A percentile compares a stretch with the other conserved stretches of the same genome.
Conservation (phyloP, 192 early-diverging fungal species). For the Chytriomyces hyalinus region DNA sequence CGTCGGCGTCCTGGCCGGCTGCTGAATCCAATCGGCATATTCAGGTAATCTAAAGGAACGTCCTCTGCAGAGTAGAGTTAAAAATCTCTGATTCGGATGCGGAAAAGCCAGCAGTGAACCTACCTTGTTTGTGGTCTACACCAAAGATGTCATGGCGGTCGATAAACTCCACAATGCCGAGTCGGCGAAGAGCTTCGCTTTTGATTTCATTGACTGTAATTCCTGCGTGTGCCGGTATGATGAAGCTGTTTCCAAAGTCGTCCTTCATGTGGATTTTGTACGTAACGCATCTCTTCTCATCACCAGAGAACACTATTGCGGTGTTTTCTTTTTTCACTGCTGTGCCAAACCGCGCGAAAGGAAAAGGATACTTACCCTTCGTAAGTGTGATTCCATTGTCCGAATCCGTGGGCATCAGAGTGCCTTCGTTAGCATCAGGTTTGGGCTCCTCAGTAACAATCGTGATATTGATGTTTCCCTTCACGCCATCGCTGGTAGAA, state of each 20-base stretch:
- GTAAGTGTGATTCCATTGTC: not conserved
- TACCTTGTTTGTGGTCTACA: not conserved
- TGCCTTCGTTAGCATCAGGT: not conserved
- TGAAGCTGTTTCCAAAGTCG: not conserved
- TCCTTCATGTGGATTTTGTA: conserved; percentile 6
- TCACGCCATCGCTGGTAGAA: not conserved
- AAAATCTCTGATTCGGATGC: not conserved
- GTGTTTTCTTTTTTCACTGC: not conserved
- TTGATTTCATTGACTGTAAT: conserved; percentile 25
- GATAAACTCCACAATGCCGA: conserved; percentile 17
- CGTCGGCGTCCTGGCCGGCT: not conserved
- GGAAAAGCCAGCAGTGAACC: not conserved
- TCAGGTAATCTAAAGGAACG: conserved; percentile 10
- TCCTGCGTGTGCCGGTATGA: conserved; percentile 4
- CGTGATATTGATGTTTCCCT: not conserved
- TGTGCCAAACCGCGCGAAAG: not conserved
- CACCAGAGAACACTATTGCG: too few species aligned
- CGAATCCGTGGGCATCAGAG: not conserved
- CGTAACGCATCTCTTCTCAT: not conserved
- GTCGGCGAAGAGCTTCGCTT: conserved; percentile 17
- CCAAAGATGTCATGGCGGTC: conserved; percentile 25
- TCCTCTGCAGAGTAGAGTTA: not conserved
- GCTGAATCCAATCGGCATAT: not conserved
- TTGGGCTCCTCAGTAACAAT: not conserved
- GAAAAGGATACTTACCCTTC: not conserved